Percentiles rank a stretch among this genome's conserved stretches.
Conservation (phyloP, 441 rosid genomes). For the Adansonia madagascariensis region DNA sequence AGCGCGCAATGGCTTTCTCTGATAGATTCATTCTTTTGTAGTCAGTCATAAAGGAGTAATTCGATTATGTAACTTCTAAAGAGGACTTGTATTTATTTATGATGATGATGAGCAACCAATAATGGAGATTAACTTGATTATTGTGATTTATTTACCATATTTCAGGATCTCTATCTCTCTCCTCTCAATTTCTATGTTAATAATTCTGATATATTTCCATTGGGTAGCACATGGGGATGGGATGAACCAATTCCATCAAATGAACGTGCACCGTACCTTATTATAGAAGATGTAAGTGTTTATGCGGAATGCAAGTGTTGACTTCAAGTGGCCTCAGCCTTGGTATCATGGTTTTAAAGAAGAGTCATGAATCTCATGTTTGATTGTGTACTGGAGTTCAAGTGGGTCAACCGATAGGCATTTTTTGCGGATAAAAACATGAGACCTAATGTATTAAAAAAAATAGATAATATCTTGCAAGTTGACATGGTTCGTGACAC, state of each 20-base stretch:
- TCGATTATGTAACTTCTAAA: conserved; percentile 28
- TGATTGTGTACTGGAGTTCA: too few relatives aligned
- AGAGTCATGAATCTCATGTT: too few relatives aligned
- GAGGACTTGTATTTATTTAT: conserved; percentile 33
- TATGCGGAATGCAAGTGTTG: not conserved
- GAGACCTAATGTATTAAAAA: too few relatives aligned
- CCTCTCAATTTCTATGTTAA: not conserved
- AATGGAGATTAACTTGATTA: conserved; percentile 20
- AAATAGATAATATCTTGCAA: too few relatives aligned
- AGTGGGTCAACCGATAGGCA: too few relatives aligned
- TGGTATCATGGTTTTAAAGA: too few relatives aligned
- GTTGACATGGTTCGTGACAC: too few relatives aligned
- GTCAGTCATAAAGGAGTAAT: conserved; percentile 40
- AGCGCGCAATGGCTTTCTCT: not conserved
- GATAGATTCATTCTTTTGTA: conserved; percentile 50
- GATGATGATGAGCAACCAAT: conserved; percentile 38
- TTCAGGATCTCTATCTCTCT: conserved; percentile 8
- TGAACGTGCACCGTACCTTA: not conserved
- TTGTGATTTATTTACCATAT: not conserved
- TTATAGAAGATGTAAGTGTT: not conserved
- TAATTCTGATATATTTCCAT: not conserved
- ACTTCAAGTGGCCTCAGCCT: not conserved
- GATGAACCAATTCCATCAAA: not conserved
- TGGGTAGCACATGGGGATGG: conserved; percentile 2
- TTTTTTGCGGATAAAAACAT: too few relatives aligned